Evolutionary conservation across 345 rosid genomes (phyloP), one percentile per base, ranked within the genome.

Genomic region (Ailanthus altissimus): DNA sequence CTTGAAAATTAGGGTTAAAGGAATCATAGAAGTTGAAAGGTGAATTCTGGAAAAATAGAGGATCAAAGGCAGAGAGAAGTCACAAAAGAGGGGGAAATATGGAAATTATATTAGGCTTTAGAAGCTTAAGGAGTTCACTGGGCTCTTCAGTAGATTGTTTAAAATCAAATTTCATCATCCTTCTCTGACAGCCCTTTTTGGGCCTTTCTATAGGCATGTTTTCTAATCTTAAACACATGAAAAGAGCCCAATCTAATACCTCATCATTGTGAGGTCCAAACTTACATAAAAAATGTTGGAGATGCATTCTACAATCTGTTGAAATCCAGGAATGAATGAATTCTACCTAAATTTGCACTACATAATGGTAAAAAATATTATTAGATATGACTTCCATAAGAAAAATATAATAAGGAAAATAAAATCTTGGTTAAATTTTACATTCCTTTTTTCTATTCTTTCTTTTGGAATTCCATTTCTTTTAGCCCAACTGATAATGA

Each of bases 11-110:
- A 57, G 65, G 64, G 50, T 42, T 36, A 5, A 36, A 32, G 36
- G 43, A 49, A 74, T 61, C 18, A 36, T 43, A 20, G 42, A 73
- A 61, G 10, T 59, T 46, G 28, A 12, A 73, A 18, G 16, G 9
- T 10, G 15, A 61, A 20, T 61, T 12, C n/a, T 18, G 59, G 46
- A 61, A 45, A 46, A 20, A 40, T 43, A 60, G 26, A 73, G 20
- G 64, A 57, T 54, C 63, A 54, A 71, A 12, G 75, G 42, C 40
- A 13, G 38, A 46, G 9, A 67, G 56, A 68, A 25, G 3, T 68
- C 42, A 20, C 32, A 54, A 70, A 43, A 49, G 11, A 14, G 13
- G 12, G 72, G 72, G 73, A 18, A 36, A 38, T 18, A n/a, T 40
- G 8, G 26, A 64, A 64, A 42, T 23, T 36, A 51, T 28, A 32